phyloP scores from a whole-genome alignment of 371 early-diverging fungal species.

The Entomophthora muscae region DNA sequence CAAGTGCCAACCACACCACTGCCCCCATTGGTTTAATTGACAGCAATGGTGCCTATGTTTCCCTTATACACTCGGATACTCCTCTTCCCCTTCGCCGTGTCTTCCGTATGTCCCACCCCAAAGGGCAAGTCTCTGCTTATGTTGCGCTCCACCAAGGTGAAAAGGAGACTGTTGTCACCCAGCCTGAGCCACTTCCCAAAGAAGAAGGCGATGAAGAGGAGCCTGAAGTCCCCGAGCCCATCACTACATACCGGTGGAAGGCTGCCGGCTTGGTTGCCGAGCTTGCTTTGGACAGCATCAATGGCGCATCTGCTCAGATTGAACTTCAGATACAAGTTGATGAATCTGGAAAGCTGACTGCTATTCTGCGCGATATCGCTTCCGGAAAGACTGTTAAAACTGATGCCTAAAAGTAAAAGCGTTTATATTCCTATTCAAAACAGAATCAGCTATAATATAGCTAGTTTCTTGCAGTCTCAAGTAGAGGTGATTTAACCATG shows the following conservation, averaged over 20 bases:
- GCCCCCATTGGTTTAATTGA: conserved; percentile 50
- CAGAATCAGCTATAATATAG: too few species aligned
- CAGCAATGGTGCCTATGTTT: conserved; percentile 36
- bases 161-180: conserved; percentile 26
- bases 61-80: conserved; percentile 48
- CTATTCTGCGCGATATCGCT: neutral
- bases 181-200: conserved; percentile 16
- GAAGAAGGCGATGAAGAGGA: conserved; percentile 27
- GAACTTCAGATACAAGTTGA: conserved; percentile 6
- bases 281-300: conserved; percentile 19
- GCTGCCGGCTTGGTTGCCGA: conserved; percentile 24
- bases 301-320: neutral
- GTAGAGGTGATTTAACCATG: too few species aligned
- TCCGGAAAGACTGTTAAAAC: neutral
- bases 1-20: conserved; percentile 18
- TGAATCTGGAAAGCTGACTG: neutral
- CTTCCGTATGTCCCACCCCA: conserved; percentile 34
- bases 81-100: conserved; percentile 60
- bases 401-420: neutral
- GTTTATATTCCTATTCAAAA: too few species aligned
- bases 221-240: conserved; percentile 16
- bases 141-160: conserved; percentile 57
- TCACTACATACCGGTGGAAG: conserved; percentile 18
- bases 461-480: too few species aligned
- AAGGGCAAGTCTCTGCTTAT: conserved; percentile 42